Evolutionary conservation across 768 basidiomycete genomes (phyloP).

Genomic region (Paxillus involutus): DNA sequence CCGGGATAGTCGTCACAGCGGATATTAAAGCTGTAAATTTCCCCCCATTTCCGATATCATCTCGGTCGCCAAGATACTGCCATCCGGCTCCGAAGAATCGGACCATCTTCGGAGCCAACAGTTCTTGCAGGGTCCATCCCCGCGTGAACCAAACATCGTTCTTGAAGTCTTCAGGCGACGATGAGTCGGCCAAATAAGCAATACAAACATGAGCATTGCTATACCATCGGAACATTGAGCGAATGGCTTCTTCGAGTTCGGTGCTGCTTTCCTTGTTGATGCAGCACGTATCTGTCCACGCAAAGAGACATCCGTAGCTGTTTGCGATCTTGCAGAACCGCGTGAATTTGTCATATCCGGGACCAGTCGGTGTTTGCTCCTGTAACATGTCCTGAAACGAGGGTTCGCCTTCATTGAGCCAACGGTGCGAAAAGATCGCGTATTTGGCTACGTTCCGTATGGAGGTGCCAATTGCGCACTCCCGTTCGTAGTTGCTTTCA

Average conservation of each 20-base stretch:
- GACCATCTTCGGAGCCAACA: constrained; percentile 26
- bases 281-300: constrained; percentile 36
- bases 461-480: too few relatives aligned
- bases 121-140: constrained; percentile 31
- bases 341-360: constrained; percentile 26
- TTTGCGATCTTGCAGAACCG: constrained; percentile 23
- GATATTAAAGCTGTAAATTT: too few relatives aligned
- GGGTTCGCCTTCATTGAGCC: constrained; percentile 31
- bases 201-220: constrained; percentile 4
- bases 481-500: too few relatives aligned
- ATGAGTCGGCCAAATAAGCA: constrained; percentile 5
- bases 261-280: constrained; percentile 36
- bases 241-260: constrained; percentile 30
- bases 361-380: constrained; percentile 24
- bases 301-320: constrained; percentile 28
- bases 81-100: too few relatives aligned
- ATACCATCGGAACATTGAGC: constrained; percentile 14
- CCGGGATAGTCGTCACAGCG: constrained; percentile 21
- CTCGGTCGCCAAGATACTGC: too few relatives aligned
- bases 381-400: constrained; percentile 23
- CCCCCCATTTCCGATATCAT: too few relatives aligned
- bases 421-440: constrained; percentile 29
- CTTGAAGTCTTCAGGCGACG: constrained; percentile 2
- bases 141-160: constrained; percentile 17
- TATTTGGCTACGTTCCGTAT: constrained; percentile 11